Evolutionary conservation across 495 filamentous ascomycete genomes (phyloP), one percentile per base, ranked within the genome.

Genomic region (Penicillium bovifimosum): DNA sequence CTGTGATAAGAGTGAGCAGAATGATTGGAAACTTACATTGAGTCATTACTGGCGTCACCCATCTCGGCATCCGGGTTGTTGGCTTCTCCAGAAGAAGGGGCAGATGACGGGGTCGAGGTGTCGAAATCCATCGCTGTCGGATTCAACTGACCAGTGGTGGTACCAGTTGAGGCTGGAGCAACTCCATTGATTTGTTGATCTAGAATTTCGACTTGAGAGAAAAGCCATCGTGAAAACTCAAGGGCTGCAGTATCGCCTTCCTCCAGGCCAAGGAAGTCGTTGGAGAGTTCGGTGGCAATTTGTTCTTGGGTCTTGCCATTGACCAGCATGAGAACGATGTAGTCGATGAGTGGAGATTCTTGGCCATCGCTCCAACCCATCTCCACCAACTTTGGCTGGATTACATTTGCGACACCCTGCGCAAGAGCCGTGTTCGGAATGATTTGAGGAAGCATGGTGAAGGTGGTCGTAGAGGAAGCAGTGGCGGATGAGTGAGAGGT

Each of bases 301-400:
- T 96, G 86, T 39, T 89, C 82, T 64, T 93, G 85, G 6, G 86
- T 88, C 71, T 96, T 96, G 51, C 91, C 88, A 67, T 96, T 96
- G 51, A 86, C 88, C 27, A 98, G 80, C 92, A 96, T 97, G 47
- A 96, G 78, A 40, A 96, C 86, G 55, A 98, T 92, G 67, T 96
- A 98, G 70, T 98, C 93, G 36, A 89, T 86, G 51, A 98, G 78
- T 10, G 90, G 87, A 13, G 86, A 84, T 61, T 89, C 92, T 63
- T 91, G 88, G 55, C 80, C 77, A 51, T 83, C 85, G 38, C 82
- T 87, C 93, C 92, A 96, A 50, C 90, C 91, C 50, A 91, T 85
- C 68, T 98, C 92, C n/a, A 90, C 83, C 58, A 98, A 72, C 71
- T 96, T 96, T n/a, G 87, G 85, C 66, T 92, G 88, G 45, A 96